These are phyloP conservation scores for Arabidopsis arenosa DNA, from an alignment of 345 rosid genomes.

Conservation along the genomic window DNA sequence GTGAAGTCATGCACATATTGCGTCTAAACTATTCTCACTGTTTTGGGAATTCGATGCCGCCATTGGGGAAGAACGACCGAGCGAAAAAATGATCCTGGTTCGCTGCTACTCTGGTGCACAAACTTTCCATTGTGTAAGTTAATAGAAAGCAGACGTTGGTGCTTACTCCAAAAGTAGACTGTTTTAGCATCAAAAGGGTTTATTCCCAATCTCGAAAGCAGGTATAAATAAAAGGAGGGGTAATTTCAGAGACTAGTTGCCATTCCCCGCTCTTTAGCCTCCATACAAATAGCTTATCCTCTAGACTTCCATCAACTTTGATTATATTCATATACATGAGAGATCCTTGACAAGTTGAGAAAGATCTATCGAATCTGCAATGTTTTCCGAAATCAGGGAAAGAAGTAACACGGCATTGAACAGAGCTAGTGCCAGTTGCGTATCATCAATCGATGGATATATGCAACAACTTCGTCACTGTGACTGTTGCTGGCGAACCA, in stretches of 20 bases:
- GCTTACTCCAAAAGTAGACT: neutral
- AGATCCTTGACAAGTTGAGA: neutral
- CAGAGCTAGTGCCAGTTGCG: neutral
- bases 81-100: no score
- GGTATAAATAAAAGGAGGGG: neutral
- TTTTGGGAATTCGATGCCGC: no score
- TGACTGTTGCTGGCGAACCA: neutral
- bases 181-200: conserved; percentile 9
- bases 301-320: neutral
- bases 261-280: neutral
- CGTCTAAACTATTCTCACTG: no score
- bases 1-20: no score
- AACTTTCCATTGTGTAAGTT: neutral
- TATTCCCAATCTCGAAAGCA: neutral
- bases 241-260: neutral
- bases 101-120: neutral
- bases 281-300: conserved; percentile 17
- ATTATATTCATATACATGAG: neutral
- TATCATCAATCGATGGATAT: neutral
- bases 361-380: neutral
- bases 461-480: neutral
- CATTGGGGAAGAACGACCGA: no score
- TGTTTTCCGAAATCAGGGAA: neutral
- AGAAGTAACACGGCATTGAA: neutral
- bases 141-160: neutral